Base-by-base conservation (phyloP, 2,329 filamentous ascomycete genomes). In the Trichoderma brevicompactum region DNA sequence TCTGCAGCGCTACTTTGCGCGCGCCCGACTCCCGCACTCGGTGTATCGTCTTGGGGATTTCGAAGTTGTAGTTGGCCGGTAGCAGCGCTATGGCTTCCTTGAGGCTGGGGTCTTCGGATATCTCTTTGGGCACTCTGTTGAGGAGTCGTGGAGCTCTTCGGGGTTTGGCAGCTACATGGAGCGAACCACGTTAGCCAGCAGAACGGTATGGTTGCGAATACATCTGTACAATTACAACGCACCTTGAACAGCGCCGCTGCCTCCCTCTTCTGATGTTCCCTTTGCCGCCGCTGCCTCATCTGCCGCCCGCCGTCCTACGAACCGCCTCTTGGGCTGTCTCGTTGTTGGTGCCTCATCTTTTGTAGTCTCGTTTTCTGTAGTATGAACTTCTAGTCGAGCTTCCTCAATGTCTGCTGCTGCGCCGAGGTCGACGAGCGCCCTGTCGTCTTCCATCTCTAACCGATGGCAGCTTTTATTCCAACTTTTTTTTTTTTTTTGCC, bases 41-140 rank as follows among this genome's bases (percentile, higher is more conserved):
- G 78, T 98, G 93, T 72, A 99, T 96, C 8, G 95, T 99, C 81
- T 99, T 99, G 75, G 92, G 95, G 64, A 99, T 93, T 80, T 99
- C 95, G 76, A 99, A 99, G 72, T 92, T 94, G 84, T 99, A 99
- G 81, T 99, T 99, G n/a, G 87, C 82, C 1, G 95, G 95, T 2
- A 99, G 87, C 38, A 99, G 85, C 6, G 88, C 84, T 66, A 98
- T 93, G 3, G 95, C 95, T 50, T 89, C 90, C 76, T 94, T 94
- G 73, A 99, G 91, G 54, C 90, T 91, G 54, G 88, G 82, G 73
- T 99, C 90, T 69, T 96, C 85, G 19, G 95, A 83, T 68, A 99
- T 97, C 69, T 94, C 90, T 15, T 89, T 84, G 2, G 95, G 94
- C 1, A 99, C 91, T 74, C 95, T 92, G 75, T 97, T 98, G 67